Conservation (phyloP, 768 basidiomycete genomes). For the Psilocybe azurescens region DNA sequence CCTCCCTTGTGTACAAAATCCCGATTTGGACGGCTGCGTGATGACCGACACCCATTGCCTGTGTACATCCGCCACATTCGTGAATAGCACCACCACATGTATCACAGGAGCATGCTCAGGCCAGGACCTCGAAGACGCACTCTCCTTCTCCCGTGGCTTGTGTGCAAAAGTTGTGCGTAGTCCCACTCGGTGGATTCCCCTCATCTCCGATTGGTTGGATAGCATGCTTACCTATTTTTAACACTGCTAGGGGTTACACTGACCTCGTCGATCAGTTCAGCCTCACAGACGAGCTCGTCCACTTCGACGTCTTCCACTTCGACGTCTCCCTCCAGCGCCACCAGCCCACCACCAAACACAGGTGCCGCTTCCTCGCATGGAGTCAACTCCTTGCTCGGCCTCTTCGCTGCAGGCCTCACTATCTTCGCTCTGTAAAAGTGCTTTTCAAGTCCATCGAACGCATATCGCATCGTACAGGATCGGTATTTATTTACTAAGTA, state of each 20-base stretch:
- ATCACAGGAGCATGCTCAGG: not conserved
- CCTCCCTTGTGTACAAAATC: not conserved
- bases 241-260: not conserved
- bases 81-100: not conserved
- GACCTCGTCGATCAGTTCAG: not conserved
- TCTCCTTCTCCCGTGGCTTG: not conserved
- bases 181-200: too few relatives aligned
- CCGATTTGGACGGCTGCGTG: not conserved
- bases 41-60: not conserved
- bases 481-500: not conserved
- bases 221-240: too few relatives aligned
- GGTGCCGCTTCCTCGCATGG: not conserved
- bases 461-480: too few relatives aligned
- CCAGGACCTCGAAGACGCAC: not conserved
- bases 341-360: not conserved
- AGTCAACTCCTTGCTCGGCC: not conserved
- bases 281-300: not conserved
- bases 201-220: not conserved
- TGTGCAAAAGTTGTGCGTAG: not conserved
- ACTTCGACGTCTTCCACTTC: not conserved
- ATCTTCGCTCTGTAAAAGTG: not conserved
- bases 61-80: not conserved
- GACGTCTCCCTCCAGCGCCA: not conserved
- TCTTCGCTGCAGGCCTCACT: not conserved
- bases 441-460: too few relatives aligned